Percentiles rank a stretch among this genome's conserved stretches.
Evolutionary conservation across 2,329 filamentous ascomycete genomes (phyloP).

Genomic region (Talaromyces sp.): DNA sequence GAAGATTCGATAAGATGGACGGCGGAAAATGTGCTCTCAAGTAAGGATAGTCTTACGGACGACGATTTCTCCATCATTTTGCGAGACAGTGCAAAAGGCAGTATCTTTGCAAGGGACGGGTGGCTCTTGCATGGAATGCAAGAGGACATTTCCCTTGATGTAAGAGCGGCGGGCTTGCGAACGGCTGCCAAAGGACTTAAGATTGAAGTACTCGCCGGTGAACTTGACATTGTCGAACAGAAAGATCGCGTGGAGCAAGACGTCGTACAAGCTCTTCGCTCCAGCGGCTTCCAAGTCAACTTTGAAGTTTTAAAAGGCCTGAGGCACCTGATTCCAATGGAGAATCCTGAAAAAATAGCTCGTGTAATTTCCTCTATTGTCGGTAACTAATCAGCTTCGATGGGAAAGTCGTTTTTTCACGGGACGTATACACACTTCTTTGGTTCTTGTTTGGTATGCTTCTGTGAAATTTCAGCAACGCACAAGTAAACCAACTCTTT

Average conservation of each 20-base stretch:
- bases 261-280: slow-evolving; percentile 15
- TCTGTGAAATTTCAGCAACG: background rate
- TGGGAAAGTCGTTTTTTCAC: background rate
- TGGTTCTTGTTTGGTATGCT: background rate
- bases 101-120: slow-evolving; percentile 23
- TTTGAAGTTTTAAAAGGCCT: slow-evolving; percentile 9
- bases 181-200: slow-evolving; percentile 10
- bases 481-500: background rate
- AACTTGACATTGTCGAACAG: slow-evolving; percentile 27
- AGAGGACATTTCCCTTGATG: slow-evolving; percentile 23
- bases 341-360: slow-evolving; percentile 13
- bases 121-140: slow-evolving; percentile 31
- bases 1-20: slow-evolving; percentile 25
- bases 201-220: slow-evolving; percentile 24
- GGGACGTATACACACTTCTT: background rate
- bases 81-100: slow-evolving; percentile 25
- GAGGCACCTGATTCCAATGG: slow-evolving; percentile 21
- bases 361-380: background rate
- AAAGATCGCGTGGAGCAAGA: slow-evolving; percentile 22
- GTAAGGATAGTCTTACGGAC: slow-evolving; percentile 6
- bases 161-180: slow-evolving; percentile 11
- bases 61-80: slow-evolving; percentile 17
- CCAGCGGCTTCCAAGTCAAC: slow-evolving; percentile 8
- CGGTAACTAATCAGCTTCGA: background rate
- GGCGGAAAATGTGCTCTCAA: slow-evolving; percentile 26